Evolutionary conservation across 1,139 yeast species (phyloP).

Genomic region (Debaryomyces robertsiae): DNA sequence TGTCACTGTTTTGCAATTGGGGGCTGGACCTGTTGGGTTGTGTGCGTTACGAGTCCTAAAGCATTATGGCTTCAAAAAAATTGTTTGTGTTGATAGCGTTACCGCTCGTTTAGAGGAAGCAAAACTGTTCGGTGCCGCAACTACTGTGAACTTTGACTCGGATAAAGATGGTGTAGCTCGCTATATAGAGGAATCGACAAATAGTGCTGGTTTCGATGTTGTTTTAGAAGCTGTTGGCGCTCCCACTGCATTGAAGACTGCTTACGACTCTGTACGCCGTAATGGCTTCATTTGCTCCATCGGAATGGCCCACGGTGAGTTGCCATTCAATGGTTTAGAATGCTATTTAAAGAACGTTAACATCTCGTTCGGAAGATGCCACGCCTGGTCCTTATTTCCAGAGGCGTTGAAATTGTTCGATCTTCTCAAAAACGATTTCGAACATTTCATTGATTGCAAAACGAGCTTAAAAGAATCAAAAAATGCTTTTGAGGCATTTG

Average conservation of each 20-base stretch:
- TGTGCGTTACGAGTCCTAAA: conserved; percentile 54
- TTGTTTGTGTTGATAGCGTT: conserved; percentile 56
- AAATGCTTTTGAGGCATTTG: conserved; percentile 53
- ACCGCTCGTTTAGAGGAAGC: conserved; percentile 52
- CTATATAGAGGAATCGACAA: conserved; percentile 32
- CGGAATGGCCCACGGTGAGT: conserved; percentile 62
- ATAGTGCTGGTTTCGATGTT: conserved; percentile 53
- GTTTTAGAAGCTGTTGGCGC: conserved; percentile 62
- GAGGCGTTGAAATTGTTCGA: conserved; percentile 56
- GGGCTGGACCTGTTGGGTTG: conserved; percentile 68
- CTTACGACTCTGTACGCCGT: conserved; percentile 56
- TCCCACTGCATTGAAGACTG: conserved; percentile 50
- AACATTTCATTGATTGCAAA: conserved; percentile 49
- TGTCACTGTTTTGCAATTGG: conserved; percentile 51
- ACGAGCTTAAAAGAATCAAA: conserved; percentile 48
- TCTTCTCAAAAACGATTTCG: conserved; percentile 44
- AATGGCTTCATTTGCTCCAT: conserved; percentile 62
- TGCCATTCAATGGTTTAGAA: conserved; percentile 62
- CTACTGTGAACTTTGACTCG: conserved; percentile 45
- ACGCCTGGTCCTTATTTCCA: conserved; percentile 57
- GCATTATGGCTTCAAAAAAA: conserved; percentile 46
- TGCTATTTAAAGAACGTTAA: conserved; percentile 60
- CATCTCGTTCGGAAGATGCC: conserved; percentile 66
- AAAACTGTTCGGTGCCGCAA: conserved; percentile 42
- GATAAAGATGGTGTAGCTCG: conserved; percentile 29